Conservation (phyloP, 2,329 filamentous ascomycete species). For the Fusarium sp. region DNA sequence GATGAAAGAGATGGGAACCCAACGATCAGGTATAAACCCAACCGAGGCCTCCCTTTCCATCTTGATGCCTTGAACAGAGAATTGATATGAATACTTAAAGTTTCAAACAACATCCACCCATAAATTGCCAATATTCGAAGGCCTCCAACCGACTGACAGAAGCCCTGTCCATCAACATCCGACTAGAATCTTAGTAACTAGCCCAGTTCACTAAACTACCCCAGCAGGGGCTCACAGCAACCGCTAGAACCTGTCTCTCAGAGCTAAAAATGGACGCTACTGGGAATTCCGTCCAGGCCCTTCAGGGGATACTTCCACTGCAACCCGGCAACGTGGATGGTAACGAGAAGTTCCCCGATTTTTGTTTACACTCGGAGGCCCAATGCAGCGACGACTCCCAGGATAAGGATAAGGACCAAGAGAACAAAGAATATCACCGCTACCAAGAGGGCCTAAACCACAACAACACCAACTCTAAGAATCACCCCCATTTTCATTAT, state of each 20-base stretch:
- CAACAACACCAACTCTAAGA: constrained; percentile 40
- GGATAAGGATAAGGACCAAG: constrained; percentile 14
- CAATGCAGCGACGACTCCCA: constrained; percentile 26
- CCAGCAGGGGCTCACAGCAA: constrained; percentile 20
- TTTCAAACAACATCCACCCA: background rate
- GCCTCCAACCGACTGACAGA: constrained; percentile 3
- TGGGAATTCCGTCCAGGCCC: constrained; percentile 29
- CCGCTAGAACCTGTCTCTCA: constrained; percentile 19
- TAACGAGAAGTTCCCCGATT: constrained; percentile 54
- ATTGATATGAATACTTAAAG: background rate
- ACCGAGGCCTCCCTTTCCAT: background rate
- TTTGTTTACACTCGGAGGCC: constrained; percentile 55
- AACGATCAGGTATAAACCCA: constrained; percentile 23
- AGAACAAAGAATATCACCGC: constrained; percentile 12
- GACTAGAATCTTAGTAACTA: background rate
- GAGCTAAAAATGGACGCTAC: constrained; percentile 39
- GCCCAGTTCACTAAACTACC: background rate
- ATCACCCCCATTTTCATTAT: constrained; percentile 44
- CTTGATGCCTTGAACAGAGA: background rate
- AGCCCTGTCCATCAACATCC: constrained; percentile 1
- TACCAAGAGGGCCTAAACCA: constrained; percentile 14
- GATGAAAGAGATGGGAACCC: constrained; percentile 6
- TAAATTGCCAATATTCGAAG: constrained; percentile 6
- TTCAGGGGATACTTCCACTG: constrained; percentile 45
- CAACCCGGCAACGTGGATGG: constrained; percentile 53